Evolutionary conservation across 768 basidiomycete genomes (phyloP).

Genomic region (Pleurotus platypus): DNA sequence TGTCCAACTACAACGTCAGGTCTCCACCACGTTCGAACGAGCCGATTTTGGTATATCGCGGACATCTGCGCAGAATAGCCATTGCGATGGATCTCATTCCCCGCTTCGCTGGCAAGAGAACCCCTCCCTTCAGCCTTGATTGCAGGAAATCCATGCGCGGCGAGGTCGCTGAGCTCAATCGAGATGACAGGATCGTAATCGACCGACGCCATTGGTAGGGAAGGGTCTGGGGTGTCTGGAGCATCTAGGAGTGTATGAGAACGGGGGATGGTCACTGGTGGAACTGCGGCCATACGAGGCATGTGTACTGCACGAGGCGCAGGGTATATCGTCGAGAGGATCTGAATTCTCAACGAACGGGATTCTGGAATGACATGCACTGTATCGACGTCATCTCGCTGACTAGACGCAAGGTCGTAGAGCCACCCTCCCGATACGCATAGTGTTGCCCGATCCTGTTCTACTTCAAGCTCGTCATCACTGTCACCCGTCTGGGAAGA

Average conservation of each 20-base stretch:
- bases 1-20: slow-evolving; percentile 12
- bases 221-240: not conserved
- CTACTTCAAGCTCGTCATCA: not conserved
- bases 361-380: not conserved
- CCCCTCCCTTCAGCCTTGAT: not conserved
- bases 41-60: slow-evolving; percentile 7
- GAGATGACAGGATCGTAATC: not conserved
- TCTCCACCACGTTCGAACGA: slow-evolving; percentile 16
- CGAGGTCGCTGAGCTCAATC: slow-evolving; percentile 12
- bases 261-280: not conserved
- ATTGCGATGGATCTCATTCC: slow-evolving; percentile 6
- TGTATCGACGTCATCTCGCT: not conserved
- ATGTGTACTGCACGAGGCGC: not conserved
- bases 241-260: not conserved
- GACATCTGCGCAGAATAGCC: slow-evolving; percentile 12
- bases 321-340: not conserved
- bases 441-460: not conserved
- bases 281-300: not conserved
- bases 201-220: not conserved
- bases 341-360: not conserved
- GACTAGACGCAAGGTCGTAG: not conserved
- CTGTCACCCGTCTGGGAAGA: not conserved
- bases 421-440: slow-evolving; percentile 2
- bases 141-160: slow-evolving; percentile 9
- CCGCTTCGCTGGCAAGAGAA: not conserved